A percentile compares a stretch with the other conserved stretches of the same genome.
These are phyloP conservation scores for Trametes meyenii DNA, from an alignment of 768 basidiomycete genomes.

Conservation along the genomic window DNA sequence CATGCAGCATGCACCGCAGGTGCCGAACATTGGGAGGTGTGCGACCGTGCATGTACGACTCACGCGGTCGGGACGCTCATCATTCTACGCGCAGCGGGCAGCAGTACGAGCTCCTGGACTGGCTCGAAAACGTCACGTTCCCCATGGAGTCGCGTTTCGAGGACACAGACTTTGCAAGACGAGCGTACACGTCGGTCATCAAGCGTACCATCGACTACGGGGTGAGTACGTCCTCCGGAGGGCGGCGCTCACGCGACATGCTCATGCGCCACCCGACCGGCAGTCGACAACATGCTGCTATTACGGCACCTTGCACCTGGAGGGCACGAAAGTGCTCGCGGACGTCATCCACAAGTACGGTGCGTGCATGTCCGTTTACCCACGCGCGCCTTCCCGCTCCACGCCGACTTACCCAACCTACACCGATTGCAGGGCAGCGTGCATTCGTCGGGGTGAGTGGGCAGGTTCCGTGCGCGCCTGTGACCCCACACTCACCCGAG, in stretches of 20 bases:
- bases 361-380: conserved; percentile 30
- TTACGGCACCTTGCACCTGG: conserved; percentile 81
- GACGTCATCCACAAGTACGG: conserved; percentile 69
- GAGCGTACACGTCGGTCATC: conserved; percentile 72
- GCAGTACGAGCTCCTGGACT: conserved; percentile 85
- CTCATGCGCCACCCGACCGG: not conserved
- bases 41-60: conserved; percentile 6
- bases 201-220: conserved; percentile 70
- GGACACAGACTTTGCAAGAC: conserved; percentile 68
- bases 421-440: conserved; percentile 62
- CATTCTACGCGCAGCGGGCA: conserved; percentile 58
- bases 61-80: not conserved
- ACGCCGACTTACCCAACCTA: not conserved
- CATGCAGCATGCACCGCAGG: conserved; percentile 76
- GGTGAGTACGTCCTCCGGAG: conserved; percentile 47
- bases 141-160: conserved; percentile 81
- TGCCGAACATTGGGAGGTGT: conserved; percentile 70
- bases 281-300: conserved; percentile 96
- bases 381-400: too few species aligned
- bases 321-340: conserved; percentile 80
- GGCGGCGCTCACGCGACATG: too few species aligned
- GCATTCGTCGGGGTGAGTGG: conserved; percentile 80
- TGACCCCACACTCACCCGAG: not conserved
- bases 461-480: not conserved
- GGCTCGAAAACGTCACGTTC: conserved; percentile 85